Conservation (phyloP, 2,329 filamentous ascomycete genomes). For the Talaromyces sp. region DNA sequence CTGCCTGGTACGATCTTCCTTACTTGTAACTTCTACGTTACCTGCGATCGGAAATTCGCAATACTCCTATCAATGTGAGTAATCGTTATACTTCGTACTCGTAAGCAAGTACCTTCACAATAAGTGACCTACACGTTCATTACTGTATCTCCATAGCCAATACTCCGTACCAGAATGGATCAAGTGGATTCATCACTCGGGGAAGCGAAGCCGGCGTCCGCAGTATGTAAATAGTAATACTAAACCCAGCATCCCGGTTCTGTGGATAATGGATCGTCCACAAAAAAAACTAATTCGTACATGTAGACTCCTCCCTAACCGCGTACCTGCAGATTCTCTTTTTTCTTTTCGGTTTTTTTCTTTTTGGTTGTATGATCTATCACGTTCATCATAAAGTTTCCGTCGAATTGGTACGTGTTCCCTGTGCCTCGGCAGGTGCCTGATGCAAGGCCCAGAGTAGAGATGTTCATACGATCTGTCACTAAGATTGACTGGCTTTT, state of each 20-base stretch:
- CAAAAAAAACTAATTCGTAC: neutral
- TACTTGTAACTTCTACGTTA: neutral
- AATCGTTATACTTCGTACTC: too few species aligned
- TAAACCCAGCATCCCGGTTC: slow-evolving; percentile 10
- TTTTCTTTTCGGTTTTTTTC: neutral
- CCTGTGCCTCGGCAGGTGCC: neutral
- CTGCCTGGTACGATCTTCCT: too few species aligned
- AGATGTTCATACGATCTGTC: too few species aligned
- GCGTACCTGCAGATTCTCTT: slow-evolving; percentile 6
- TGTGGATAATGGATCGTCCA: slow-evolving; percentile 8
- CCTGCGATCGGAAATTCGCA: neutral
- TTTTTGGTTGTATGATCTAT: neutral
- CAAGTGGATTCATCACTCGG: slow-evolving; percentile 1
- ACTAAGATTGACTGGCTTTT: too few species aligned
- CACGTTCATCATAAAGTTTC: neutral
- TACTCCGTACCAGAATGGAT: too few species aligned
- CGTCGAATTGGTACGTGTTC: neutral
- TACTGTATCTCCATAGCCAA: too few species aligned
- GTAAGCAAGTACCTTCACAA: too few species aligned
- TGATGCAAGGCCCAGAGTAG: neutral
- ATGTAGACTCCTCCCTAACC: neutral
- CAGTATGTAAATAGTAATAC: neutral
- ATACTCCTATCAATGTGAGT: too few species aligned
- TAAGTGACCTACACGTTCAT: too few species aligned
- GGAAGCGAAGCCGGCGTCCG: slow-evolving; percentile 10